Percentiles rank a stretch among this genome's conserved stretches.
Evolutionary conservation across 257 asterid species (phyloP).

Genomic region (Avicennia marina): DNA sequence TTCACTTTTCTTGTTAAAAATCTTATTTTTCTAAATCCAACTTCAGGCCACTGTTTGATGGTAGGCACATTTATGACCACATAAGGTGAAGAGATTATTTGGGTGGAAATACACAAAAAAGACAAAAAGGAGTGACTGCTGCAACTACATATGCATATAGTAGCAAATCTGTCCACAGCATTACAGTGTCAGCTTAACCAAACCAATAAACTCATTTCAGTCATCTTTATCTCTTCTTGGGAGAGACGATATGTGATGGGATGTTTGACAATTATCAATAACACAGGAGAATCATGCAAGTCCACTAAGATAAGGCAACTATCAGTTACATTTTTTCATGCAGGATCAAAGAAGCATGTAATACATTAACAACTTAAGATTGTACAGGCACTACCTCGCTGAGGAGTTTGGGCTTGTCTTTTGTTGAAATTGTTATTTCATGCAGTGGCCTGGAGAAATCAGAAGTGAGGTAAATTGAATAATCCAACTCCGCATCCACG

Average conservation of each 20-base stretch:
- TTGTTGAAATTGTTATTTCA: conserved; percentile 77
- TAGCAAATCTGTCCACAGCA: not conserved
- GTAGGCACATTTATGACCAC: not conserved
- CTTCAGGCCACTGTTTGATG: not conserved
- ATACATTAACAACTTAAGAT: too few species aligned
- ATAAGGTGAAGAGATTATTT: not conserved
- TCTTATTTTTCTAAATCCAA: not conserved
- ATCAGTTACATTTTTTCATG: too few species aligned
- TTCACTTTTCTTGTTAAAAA: not conserved
- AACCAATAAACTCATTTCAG: not conserved
- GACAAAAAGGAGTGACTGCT: not conserved
- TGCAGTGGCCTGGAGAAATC: conserved; percentile 53
- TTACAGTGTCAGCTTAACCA: not conserved
- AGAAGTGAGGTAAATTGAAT: conserved; percentile 4
- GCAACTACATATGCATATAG: not conserved
- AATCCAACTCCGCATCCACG: not conserved
- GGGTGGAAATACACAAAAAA: not conserved
- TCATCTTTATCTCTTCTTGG: not conserved
- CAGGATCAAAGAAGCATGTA: conserved; percentile 3
- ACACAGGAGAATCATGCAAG: not conserved
- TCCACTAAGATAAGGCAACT: not conserved
- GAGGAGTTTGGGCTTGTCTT: conserved; percentile 90
- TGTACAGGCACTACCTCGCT: conserved; percentile 43
- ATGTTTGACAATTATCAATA: not conserved
- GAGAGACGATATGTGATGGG: not conserved